Percentiles rank a stretch among this genome's conserved stretches.
phyloP scores from a whole-genome alignment of 2,329 filamentous ascomycete genomes.

The Fusarium torreyae region DNA sequence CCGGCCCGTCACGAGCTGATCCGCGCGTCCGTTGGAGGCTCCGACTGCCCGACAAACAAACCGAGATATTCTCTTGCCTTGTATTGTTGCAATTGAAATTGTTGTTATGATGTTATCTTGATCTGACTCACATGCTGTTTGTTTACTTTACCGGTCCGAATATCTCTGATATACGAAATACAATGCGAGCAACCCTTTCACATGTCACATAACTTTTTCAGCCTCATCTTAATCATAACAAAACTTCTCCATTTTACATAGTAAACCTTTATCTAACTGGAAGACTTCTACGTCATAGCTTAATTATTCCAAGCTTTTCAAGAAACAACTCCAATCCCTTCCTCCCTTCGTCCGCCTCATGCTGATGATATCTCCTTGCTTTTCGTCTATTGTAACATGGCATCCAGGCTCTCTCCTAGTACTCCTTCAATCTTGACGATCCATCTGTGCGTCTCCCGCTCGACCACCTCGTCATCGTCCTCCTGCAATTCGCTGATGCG shows the following conservation, averaged over 20 bases:
- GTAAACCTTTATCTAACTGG: slow-evolving; percentile 18
- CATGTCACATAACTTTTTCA: slow-evolving; percentile 20
- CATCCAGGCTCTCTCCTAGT: slow-evolving; percentile 90
- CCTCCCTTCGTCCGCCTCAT: slow-evolving; percentile 32
- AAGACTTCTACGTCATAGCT: slow-evolving; percentile 32
- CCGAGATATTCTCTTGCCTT: not conserved
- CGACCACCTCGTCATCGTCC: slow-evolving; percentile 94
- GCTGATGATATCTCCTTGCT: slow-evolving; percentile 8
- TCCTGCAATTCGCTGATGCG: slow-evolving; percentile 96
- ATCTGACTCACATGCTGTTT: slow-evolving; percentile 30
- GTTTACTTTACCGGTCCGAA: slow-evolving; percentile 14
- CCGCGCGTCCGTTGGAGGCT: slow-evolving; percentile 33
- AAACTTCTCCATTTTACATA: slow-evolving; percentile 27
- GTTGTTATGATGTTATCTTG: not conserved
- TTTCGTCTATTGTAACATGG: slow-evolving; percentile 84
- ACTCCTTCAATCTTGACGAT: slow-evolving; percentile 91
- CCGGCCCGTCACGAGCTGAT: slow-evolving; percentile 29
- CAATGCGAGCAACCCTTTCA: not conserved
- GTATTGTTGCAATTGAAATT: not conserved
- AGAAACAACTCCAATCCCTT: slow-evolving; percentile 27
- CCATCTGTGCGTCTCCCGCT: slow-evolving; percentile 91
- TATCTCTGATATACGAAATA: not conserved
- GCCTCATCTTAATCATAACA: slow-evolving; percentile 9
- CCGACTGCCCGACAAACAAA: slow-evolving; percentile 35
- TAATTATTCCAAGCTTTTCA: slow-evolving; percentile 29